Percentiles rank a stretch among this genome's conserved stretches.
phyloP scores from a whole-genome alignment of 2,329 filamentous ascomycete genomes.

The Clathrospora elynae region DNA sequence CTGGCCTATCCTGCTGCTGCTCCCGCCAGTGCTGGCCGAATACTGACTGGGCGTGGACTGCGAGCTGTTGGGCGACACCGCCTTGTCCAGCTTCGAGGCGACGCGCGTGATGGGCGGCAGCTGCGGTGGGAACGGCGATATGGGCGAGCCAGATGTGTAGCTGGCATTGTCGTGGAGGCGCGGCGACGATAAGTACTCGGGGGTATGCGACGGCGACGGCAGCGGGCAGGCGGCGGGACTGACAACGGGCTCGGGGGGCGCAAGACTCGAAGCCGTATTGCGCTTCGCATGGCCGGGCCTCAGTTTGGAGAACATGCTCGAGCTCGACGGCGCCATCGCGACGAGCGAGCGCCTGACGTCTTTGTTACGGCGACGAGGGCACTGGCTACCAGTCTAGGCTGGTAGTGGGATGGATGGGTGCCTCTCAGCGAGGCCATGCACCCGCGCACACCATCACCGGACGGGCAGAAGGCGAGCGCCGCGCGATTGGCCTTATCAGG shows the following conservation, averaged over 20 bases:
- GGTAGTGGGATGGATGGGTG: constrained; percentile 11
- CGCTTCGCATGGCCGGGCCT: constrained; percentile 48
- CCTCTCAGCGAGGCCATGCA: constrained; percentile 46
- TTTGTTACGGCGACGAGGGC: constrained; percentile 10
- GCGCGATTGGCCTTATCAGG: constrained; percentile 9
- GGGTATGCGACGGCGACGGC: constrained; percentile 36
- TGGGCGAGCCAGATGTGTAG: constrained; percentile 41
- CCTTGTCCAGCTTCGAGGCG: constrained; percentile 40
- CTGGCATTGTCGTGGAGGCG: constrained; percentile 39
- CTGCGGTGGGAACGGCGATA: constrained; percentile 47
- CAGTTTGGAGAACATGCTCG: constrained; percentile 50
- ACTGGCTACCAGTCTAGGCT: constrained; percentile 6
- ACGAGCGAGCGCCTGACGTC: constrained; percentile 23
- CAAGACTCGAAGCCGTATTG: constrained; percentile 43
- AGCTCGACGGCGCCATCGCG: constrained; percentile 48
- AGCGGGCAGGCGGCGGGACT: constrained; percentile 33
- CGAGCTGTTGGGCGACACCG: constrained; percentile 18
- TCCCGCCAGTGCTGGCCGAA: constrained; percentile 12
- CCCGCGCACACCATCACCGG: constrained; percentile 35
- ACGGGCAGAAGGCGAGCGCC: constrained; percentile 10
- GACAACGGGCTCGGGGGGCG: constrained; percentile 40
- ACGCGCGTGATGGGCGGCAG: constrained; percentile 49
- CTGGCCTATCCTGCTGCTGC: constrained; percentile 13
- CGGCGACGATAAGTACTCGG: constrained; percentile 40
- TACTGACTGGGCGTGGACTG: constrained; percentile 18